These are phyloP conservation scores for Yamadazyma taylorii DNA, from an alignment of 1,139 yeast genomes.

Conservation along the genomic window DNA sequence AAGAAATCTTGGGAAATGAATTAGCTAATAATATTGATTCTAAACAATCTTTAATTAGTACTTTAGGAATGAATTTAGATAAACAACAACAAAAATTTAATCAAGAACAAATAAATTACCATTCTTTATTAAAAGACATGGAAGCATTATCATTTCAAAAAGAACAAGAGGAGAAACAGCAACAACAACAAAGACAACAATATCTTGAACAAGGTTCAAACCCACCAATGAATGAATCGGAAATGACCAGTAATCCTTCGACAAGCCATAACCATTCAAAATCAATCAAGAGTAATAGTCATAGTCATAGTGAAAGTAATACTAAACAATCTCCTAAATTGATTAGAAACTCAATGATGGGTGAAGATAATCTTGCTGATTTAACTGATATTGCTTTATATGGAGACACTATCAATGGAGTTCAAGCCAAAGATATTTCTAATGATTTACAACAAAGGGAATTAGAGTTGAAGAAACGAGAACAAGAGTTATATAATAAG, in stretches of 20 bases:
- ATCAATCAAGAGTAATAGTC: too few relatives aligned
- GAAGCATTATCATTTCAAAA: conserved; percentile 26
- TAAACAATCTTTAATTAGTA: conserved; percentile 15
- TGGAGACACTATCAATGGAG: conserved; percentile 36
- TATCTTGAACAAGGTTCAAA: not conserved
- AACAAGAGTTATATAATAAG: conserved; percentile 41
- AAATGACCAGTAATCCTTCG: not conserved
- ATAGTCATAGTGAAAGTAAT: too few relatives aligned
- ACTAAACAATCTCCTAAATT: conserved; percentile 1
- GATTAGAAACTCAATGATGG: conserved; percentile 14
- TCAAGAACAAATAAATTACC: conserved; percentile 11
- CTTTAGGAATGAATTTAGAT: conserved; percentile 16
- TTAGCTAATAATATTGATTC: conserved; percentile 21
- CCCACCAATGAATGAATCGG: not conserved
- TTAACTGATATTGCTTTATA: conserved; percentile 46
- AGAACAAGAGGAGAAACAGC: conserved; percentile 9
- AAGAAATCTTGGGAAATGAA: conserved; percentile 21
- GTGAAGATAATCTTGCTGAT: conserved; percentile 39
- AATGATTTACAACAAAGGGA: conserved; percentile 28
- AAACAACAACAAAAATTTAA: conserved; percentile 17
- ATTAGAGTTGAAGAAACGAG: conserved; percentile 45
- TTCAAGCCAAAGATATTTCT: conserved; percentile 10
- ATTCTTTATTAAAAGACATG: conserved; percentile 25
- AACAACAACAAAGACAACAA: not conserved
- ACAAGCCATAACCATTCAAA: not conserved